Evolutionary conservation across 2,329 filamentous ascomycete genomes (phyloP).

Genomic region (Cytospora mali): DNA sequence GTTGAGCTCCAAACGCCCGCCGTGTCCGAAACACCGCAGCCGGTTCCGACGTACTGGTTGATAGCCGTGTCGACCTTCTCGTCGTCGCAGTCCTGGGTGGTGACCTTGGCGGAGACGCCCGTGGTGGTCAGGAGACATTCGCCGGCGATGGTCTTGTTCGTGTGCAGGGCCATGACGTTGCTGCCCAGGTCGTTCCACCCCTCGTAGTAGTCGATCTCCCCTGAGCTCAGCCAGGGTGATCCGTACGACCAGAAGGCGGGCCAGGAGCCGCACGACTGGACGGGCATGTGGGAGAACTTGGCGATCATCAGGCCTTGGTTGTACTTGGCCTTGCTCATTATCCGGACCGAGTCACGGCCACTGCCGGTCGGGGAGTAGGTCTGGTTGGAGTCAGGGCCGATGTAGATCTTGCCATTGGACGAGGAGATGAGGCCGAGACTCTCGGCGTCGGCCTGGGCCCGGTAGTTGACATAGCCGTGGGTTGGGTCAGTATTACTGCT

Average conservation of each 20-base stretch:
- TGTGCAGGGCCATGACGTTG: conserved; percentile 24
- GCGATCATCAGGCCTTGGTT: conserved; percentile 22
- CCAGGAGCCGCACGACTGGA: conserved; percentile 23
- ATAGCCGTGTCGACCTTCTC: neutral
- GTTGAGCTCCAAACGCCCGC: conserved; percentile 13
- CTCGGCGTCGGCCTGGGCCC: conserved; percentile 39
- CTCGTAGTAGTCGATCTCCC: conserved; percentile 23
- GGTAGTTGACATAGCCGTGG: conserved; percentile 64
- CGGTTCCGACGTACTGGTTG: neutral
- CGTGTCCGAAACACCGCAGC: conserved; percentile 17
- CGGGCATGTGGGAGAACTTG: conserved; percentile 23
- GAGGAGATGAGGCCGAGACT: conserved; percentile 40
- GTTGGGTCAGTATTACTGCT: conserved; percentile 57
- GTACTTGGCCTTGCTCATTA: conserved; percentile 20
- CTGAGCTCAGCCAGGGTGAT: conserved; percentile 18
- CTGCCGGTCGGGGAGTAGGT: conserved; percentile 3
- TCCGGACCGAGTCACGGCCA: conserved; percentile 20
- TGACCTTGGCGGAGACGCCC: conserved; percentile 2
- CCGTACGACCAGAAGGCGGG: conserved; percentile 25
- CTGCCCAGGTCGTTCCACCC: conserved; percentile 14
- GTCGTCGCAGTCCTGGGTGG: conserved; percentile 17
- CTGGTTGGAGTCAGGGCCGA: conserved; percentile 13
- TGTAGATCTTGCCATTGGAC: conserved; percentile 27
- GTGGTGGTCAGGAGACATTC: conserved; percentile 9
- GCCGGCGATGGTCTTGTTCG: conserved; percentile 13